A percentile compares a stretch with the other conserved stretches of the same genome.
phyloP scores from a whole-genome alignment of 2,329 filamentous ascomycete species.

The Aureobasidium sp. region DNA sequence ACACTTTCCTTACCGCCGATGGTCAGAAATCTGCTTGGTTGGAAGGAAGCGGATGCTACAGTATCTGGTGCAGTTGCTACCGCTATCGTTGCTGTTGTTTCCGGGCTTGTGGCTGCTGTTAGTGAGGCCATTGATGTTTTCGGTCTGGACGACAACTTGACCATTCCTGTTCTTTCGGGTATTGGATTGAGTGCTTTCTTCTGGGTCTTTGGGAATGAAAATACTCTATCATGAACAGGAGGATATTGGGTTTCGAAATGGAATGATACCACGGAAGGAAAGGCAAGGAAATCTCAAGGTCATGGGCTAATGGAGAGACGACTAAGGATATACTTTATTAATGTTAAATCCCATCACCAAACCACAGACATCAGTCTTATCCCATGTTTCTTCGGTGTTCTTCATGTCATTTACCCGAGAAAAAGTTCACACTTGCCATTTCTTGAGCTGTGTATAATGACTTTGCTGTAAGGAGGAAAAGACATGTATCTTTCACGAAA shows the following conservation, averaged over 20 bases:
- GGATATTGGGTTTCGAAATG: too few relatives aligned
- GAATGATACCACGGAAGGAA: background rate
- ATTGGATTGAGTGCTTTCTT: constrained; percentile 92
- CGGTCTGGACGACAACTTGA: constrained; percentile 97
- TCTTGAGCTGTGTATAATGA: too few relatives aligned
- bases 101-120: constrained; percentile 87
- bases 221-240: background rate
- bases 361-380: too few relatives aligned
- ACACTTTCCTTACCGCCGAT: constrained; percentile 71
- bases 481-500: too few relatives aligned
- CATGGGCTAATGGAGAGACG: too few relatives aligned
- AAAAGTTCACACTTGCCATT: too few relatives aligned
- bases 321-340: too few relatives aligned
- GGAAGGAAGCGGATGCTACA: constrained; percentile 63
- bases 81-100: constrained; percentile 83
- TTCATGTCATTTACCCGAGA: too few relatives aligned
- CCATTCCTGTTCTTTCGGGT: constrained; percentile 93
- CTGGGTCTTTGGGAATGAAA: constrained; percentile 76
- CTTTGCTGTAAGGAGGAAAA: too few relatives aligned
- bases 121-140: constrained; percentile 94
- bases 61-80: constrained; percentile 79
- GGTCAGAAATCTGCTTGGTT: constrained; percentile 65
- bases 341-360: too few relatives aligned
- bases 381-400: too few relatives aligned
- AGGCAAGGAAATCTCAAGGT: too few relatives aligned